phyloP scores from a whole-genome alignment of 108 stramenopile genomes.

The Nitzschia putrida region DNA sequence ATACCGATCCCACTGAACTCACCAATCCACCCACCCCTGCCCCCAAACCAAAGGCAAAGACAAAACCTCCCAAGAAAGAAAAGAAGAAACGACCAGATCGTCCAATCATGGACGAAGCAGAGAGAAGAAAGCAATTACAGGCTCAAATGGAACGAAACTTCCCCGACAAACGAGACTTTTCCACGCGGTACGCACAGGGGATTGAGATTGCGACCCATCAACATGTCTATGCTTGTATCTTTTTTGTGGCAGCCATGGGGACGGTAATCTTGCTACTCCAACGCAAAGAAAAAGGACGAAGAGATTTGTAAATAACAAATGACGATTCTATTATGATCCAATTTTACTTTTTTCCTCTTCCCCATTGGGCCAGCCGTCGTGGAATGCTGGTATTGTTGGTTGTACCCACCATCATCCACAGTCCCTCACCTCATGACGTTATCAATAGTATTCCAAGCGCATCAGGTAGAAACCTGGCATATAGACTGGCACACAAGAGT shows the following conservation, averaged over 20 bases:
- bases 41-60: not conserved
- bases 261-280: constrained; percentile 9
- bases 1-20: not conserved
- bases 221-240: constrained; percentile 17
- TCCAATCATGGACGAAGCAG: not conserved
- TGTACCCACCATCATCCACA: no score
- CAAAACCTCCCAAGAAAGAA: not conserved
- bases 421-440: no score
- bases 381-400: no score
- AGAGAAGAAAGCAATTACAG: constrained; percentile 9
- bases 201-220: constrained; percentile 1
- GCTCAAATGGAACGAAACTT: constrained; percentile 20
- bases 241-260: constrained; percentile 29
- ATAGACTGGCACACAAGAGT: not conserved
- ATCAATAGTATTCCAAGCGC: no score
- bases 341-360: not conserved
- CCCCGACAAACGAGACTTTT: constrained; percentile 7
- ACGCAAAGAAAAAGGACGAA: constrained; percentile 34
- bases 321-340: not conserved
- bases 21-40: not conserved
- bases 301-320: constrained; percentile 25
- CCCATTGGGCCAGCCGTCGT: no score
- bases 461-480: no score
- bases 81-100: not conserved
- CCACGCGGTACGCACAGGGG: constrained; percentile 6